Percentiles rank a stretch among this genome's conserved stretches.
phyloP scores from a whole-genome alignment of 75 land plant genomes.

The Cryptomeria japonica region DNA sequence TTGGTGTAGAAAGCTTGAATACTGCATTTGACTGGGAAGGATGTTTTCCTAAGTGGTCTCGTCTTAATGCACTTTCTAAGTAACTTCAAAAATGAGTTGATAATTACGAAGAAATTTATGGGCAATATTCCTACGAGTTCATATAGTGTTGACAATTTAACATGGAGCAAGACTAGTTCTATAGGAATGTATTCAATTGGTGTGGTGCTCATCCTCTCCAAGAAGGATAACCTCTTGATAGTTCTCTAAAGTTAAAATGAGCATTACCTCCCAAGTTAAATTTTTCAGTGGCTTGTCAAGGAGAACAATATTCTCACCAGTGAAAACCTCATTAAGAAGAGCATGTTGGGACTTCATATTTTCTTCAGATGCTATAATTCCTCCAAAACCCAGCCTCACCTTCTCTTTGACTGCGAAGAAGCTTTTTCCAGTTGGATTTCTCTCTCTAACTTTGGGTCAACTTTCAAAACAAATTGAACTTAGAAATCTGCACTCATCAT shows the following conservation, averaged over 20 bases:
- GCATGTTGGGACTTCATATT: neutral
- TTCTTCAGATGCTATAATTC: neutral
- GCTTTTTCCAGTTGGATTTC: neutral
- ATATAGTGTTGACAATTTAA: too few relatives aligned
- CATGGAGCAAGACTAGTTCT: neutral
- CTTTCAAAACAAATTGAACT: neutral
- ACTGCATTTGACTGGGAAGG: neutral
- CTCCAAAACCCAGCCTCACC: neutral
- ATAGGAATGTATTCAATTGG: too few relatives aligned
- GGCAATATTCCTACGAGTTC: neutral
- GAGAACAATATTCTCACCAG: neutral
- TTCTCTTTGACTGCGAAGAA: neutral
- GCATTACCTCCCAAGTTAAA: neutral
- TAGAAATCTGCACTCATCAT: neutral
- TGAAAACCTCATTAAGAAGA: neutral
- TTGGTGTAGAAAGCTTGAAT: neutral
- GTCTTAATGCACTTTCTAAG: neutral
- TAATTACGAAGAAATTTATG: neutral
- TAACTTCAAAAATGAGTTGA: neutral
- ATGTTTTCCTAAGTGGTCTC: neutral
- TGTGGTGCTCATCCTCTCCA: too few relatives aligned
- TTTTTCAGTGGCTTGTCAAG: neutral
- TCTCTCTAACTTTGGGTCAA: neutral
- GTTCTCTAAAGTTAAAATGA: neutral
- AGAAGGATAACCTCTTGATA: too few relatives aligned